These are phyloP conservation scores for Tremellales sp. DNA, from an alignment of 1,284 basidiomycete species.

Conservation along the genomic window DNA sequence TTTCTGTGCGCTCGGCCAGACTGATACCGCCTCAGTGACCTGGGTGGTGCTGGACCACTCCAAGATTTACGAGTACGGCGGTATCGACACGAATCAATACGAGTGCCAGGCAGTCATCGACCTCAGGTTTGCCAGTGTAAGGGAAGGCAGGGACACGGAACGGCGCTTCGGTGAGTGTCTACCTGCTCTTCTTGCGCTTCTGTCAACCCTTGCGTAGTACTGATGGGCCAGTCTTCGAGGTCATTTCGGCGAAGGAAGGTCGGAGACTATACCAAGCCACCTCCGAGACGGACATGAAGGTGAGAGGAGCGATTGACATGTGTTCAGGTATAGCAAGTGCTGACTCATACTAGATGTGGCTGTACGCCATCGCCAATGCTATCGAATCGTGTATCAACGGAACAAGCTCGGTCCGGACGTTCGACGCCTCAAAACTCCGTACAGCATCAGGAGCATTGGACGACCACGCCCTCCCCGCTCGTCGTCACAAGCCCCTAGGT, in stretches of 20 bases:
- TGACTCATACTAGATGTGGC: constrained; percentile 48
- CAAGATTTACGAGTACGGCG: constrained; percentile 49
- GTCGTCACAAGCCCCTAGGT: constrained; percentile 16
- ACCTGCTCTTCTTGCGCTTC: not conserved
- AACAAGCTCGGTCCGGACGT: constrained; percentile 48
- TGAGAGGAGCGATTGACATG: constrained; percentile 9
- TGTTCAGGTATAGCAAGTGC: not conserved
- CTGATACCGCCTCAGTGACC: constrained; percentile 40
- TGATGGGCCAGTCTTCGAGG: constrained; percentile 49
- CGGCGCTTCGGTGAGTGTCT: constrained; percentile 40
- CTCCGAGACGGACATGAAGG: constrained; percentile 50
- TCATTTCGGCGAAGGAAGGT: constrained; percentile 51
- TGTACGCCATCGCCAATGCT: constrained; percentile 52
- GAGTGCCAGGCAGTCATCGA: constrained; percentile 45
- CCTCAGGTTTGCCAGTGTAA: constrained; percentile 47
- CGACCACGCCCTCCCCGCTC: constrained; percentile 27
- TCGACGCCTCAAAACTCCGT: constrained; percentile 36
- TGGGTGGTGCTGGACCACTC: constrained; percentile 48
- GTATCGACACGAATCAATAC: constrained; percentile 29
- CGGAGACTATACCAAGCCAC: constrained; percentile 53
- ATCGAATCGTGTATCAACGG: constrained; percentile 55
- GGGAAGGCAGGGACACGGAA: constrained; percentile 48
- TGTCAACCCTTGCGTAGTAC: not conserved
- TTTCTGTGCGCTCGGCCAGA: no score
- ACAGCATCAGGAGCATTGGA: constrained; percentile 31